Conservation (phyloP, 768 basidiomycete species). For the Pholiota conissans region DNA sequence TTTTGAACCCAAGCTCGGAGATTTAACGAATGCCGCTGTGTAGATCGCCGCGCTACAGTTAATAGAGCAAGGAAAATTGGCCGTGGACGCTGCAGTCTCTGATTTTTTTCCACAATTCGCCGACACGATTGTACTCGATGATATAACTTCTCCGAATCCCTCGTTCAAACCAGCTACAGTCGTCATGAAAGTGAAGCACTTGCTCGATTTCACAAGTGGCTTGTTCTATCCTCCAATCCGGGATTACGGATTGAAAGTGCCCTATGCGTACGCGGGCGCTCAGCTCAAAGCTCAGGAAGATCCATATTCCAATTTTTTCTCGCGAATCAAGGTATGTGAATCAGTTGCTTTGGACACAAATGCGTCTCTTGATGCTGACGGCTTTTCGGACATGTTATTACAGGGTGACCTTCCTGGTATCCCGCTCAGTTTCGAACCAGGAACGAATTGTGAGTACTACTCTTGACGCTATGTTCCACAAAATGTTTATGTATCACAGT, state of each 20-base stretch:
- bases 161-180: constrained; percentile 15
- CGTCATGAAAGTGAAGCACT: constrained; percentile 21
- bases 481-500: constrained; percentile 18
- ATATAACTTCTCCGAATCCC: neutral
- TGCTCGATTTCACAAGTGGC: constrained; percentile 29
- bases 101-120: constrained; percentile 6
- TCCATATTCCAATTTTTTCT: constrained; percentile 16
- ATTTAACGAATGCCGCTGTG: no score
- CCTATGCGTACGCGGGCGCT: no score
- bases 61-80: constrained; percentile 5
- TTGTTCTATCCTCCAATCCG: constrained; percentile 19
- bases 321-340: constrained; percentile 13
- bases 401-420: constrained; percentile 20
- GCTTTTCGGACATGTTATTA: neutral
- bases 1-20: no score
- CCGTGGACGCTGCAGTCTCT: neutral
- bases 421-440: constrained; percentile 29
- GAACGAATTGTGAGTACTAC: constrained; percentile 23
- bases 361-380: neutral
- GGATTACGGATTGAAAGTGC: neutral
- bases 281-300: no score
- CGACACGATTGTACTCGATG: neutral
- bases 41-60: constrained; percentile 8
- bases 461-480: neutral
- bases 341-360: constrained; percentile 20